A percentile compares a stretch with the other conserved stretches of the same genome.
These are phyloP conservation scores for Epichloe brachyelytri DNA, from an alignment of 2,329 filamentous ascomycete species.

Conservation along the genomic window DNA sequence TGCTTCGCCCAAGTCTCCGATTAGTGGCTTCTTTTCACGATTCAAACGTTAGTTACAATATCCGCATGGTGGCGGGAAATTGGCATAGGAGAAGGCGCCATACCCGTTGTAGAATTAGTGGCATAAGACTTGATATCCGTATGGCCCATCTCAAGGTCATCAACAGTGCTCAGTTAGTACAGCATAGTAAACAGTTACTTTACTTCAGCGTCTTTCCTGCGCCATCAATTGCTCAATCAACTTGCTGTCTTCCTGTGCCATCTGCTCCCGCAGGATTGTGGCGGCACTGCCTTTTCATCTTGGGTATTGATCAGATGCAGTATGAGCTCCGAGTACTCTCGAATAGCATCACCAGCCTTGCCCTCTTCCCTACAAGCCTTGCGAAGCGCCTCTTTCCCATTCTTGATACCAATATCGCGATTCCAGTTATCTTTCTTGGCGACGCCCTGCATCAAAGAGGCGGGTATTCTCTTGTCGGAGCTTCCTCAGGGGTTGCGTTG, in stretches of 20 bases:
- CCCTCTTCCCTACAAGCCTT: constrained; percentile 34
- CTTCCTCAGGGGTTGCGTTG: constrained; percentile 33
- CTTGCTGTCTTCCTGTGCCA: constrained; percentile 33
- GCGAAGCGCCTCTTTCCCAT: constrained; percentile 41
- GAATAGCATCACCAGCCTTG: constrained; percentile 45
- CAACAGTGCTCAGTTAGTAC: background rate
- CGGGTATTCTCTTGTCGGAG: constrained; percentile 15
- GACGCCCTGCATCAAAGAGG: constrained; percentile 21
- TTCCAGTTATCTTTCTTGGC: constrained; percentile 38
- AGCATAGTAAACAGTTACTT: background rate
- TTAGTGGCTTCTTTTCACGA: constrained; percentile 27
- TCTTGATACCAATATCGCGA: constrained; percentile 41
- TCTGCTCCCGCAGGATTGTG: constrained; percentile 29
- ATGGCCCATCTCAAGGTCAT: background rate
- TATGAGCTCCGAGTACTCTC: constrained; percentile 48
- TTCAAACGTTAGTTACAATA: constrained; percentile 26
- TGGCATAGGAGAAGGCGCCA: background rate
- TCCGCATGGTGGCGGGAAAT: background rate
- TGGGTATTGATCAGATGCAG: constrained; percentile 30
- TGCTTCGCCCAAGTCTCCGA: constrained; percentile 20
- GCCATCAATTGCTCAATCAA: constrained; percentile 37
- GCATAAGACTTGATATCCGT: constrained; percentile 5
- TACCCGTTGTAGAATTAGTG: constrained; percentile 1
- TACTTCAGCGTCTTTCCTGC: constrained; percentile 24
- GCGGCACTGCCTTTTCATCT: constrained; percentile 19